Percentiles rank a stretch among this genome's conserved stretches.
These are phyloP conservation scores for Linnemannia schmuckeri DNA, from an alignment of 192 early-diverging fungal genomes.

Conservation along the genomic window DNA sequence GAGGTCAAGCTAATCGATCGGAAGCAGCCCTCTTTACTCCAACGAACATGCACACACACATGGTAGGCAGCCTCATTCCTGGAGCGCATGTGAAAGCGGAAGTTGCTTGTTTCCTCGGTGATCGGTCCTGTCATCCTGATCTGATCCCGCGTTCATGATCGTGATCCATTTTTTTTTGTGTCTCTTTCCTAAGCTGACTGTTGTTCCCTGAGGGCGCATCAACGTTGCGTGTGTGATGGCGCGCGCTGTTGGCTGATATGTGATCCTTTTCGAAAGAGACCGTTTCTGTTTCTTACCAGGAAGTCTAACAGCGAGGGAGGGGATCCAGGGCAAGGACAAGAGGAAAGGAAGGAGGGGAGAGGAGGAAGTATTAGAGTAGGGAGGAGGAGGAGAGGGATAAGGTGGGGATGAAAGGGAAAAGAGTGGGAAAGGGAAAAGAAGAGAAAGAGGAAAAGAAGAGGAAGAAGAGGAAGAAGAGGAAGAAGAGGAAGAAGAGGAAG, in stretches of 20 bases:
- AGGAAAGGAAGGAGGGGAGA: not conserved
- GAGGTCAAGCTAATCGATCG: not conserved
- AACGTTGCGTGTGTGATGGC: not conserved
- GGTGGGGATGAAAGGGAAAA: not conserved
- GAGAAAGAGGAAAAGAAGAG: not conserved
- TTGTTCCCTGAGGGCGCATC: not conserved
- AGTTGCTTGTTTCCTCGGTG: not conserved
- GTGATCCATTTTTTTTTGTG: not conserved
- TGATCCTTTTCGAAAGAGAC: not conserved
- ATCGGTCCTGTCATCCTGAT: not conserved
- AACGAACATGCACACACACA: not conserved
- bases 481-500: not conserved
- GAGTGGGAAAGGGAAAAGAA: not conserved
- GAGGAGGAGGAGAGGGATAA: not conserved
- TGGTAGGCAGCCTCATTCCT: not conserved
- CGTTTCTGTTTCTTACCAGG: conserved; percentile 18
- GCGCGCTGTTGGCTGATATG: not conserved
- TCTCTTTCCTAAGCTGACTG: not conserved
- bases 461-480: conserved; percentile 5
- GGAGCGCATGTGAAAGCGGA: not conserved
- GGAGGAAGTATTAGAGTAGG: not conserved
- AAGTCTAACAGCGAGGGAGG: conserved; percentile 1
- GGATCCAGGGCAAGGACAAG: not conserved
- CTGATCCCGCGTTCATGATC: conserved; percentile 5
- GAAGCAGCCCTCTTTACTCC: not conserved